These are phyloP conservation scores for Coemansia sp. DNA, from an alignment of 192 early-diverging fungal species.

Conservation along the genomic window DNA sequence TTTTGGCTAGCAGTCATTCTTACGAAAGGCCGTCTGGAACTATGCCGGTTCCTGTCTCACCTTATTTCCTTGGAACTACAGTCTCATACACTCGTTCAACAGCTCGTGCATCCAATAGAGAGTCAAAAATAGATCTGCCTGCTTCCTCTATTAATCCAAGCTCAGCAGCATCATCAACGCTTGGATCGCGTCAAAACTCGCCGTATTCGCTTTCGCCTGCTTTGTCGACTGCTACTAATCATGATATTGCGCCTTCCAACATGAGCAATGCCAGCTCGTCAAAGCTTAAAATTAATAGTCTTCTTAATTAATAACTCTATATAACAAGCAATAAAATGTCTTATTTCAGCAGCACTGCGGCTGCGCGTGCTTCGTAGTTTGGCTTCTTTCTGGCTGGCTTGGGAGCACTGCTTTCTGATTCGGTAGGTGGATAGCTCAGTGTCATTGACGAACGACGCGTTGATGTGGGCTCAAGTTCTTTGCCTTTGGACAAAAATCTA, in stretches of 20 bases:
- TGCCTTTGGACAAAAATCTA: background rate
- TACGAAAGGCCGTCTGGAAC: background rate
- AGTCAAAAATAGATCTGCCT: background rate
- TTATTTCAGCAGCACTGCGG: constrained; percentile 19
- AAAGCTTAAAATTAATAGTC: constrained; percentile 31
- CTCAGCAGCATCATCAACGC: constrained; percentile 8
- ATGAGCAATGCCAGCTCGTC: constrained; percentile 4
- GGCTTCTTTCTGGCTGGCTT: background rate
- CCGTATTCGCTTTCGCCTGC: constrained; percentile 32
- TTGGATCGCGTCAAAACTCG: constrained; percentile 19
- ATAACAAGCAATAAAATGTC: background rate
- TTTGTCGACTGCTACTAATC: constrained; percentile 11
- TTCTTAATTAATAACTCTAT: constrained; percentile 27
- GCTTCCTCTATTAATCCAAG: background rate
- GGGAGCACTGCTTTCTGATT: background rate
- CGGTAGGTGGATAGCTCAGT: background rate
- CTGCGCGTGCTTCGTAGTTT: constrained; percentile 23
- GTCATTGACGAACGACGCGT: constrained; percentile 17
- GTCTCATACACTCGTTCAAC: constrained; percentile 36
- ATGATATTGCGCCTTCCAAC: background rate
- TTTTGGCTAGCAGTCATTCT: background rate
- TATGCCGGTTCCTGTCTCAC: constrained; percentile 1
- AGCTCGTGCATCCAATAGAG: constrained; percentile 4
- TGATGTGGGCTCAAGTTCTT: background rate
- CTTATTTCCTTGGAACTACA: constrained; percentile 11